phyloP scores from a whole-genome alignment of 768 basidiomycete genomes.

The Suillus fuscotomentosus region DNA sequence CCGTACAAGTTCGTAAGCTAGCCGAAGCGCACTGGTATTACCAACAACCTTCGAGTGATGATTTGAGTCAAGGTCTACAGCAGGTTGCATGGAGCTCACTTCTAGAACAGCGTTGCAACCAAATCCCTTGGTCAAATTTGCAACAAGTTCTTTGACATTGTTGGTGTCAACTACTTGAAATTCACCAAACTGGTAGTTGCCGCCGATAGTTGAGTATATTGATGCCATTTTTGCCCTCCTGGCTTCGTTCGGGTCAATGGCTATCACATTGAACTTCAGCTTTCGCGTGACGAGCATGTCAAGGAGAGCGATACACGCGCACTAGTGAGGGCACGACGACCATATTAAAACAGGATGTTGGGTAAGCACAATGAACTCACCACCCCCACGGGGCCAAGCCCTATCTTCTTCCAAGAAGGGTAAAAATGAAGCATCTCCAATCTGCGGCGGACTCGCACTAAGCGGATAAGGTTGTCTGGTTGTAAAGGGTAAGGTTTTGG shows the following conservation, averaged over 20 bases:
- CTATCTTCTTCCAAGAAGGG: conserved; percentile 54
- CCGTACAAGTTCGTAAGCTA: conserved; percentile 69
- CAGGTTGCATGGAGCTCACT: conserved; percentile 34
- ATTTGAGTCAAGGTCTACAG: background rate
- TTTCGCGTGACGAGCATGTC: conserved; percentile 51
- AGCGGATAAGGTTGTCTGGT: conserved; percentile 60
- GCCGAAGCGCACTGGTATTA: conserved; percentile 56
- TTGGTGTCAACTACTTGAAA: conserved; percentile 53
- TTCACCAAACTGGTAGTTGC: conserved; percentile 38
- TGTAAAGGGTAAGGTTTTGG: conserved; percentile 62
- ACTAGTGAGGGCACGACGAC: conserved; percentile 32
- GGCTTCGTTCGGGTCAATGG: conserved; percentile 58
- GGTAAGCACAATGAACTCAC: conserved; percentile 29
- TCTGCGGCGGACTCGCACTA: conserved; percentile 13
- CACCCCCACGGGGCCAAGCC: conserved; percentile 78
- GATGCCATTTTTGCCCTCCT: conserved; percentile 60
- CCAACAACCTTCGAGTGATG: conserved; percentile 58
- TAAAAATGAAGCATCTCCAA: conserved; percentile 4
- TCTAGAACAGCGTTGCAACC: conserved; percentile 70
- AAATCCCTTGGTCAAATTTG: conserved; percentile 51
- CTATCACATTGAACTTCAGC: conserved; percentile 54
- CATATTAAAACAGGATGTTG: background rate
- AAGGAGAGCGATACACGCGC: conserved; percentile 61
- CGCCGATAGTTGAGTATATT: conserved; percentile 52
- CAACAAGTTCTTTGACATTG: conserved; percentile 47